These are phyloP conservation scores for Fragaria ananassa DNA, from an alignment of 306 rosid species.

Conservation along the genomic window DNA sequence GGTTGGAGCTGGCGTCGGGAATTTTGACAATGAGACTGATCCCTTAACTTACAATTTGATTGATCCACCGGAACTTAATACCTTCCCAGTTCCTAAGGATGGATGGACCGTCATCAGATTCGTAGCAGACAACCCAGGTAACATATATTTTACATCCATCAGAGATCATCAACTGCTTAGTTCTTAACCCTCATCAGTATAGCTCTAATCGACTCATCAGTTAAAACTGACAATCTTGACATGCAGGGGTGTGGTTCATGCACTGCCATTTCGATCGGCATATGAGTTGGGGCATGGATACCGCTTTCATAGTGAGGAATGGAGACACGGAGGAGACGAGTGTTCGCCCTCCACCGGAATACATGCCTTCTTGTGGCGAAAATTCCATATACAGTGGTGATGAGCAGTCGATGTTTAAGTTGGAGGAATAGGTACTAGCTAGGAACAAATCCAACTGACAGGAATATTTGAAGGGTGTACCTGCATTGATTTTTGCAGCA, in stretches of 20 bases:
- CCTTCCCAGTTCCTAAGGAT: slow-evolving; percentile 21
- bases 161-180: neutral
- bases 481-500: neutral
- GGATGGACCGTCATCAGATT: slow-evolving; percentile 32
- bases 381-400: neutral
- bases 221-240: neutral
- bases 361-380: slow-evolving; percentile 35
- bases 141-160: neutral
- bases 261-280: slow-evolving; percentile 44
- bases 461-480: neutral
- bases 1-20: slow-evolving; percentile 32
- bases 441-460: neutral
- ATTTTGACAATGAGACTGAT: slow-evolving; percentile 25
- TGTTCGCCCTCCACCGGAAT: slow-evolving; percentile 27
- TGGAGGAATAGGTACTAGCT: neutral
- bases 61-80: slow-evolving; percentile 32
- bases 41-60: slow-evolving; percentile 23
- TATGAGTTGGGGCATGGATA: slow-evolving; percentile 40
- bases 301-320: slow-evolving; percentile 34
- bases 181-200: neutral
- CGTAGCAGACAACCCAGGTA: slow-evolving; percentile 25
- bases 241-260: slow-evolving; percentile 35
- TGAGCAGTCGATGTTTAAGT: neutral
- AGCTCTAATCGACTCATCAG: neutral
- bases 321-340: slow-evolving; percentile 29